Conservation (phyloP, 2,329 filamentous ascomycete genomes). For the Trichoderma hamatum region DNA sequence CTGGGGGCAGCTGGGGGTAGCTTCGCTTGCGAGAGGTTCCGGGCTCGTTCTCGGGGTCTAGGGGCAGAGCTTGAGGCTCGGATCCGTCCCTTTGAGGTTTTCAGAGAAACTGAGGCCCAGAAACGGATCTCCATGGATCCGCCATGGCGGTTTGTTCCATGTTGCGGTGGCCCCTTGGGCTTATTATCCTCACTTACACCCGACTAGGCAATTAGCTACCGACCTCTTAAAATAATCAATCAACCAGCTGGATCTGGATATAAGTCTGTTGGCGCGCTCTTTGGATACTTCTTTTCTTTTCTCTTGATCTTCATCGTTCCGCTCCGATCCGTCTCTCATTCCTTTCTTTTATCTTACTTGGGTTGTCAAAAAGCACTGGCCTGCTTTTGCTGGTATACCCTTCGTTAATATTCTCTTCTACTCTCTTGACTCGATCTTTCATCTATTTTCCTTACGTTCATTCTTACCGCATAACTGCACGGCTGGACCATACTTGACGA, state of each 20-base stretch:
- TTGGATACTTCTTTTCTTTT: background rate
- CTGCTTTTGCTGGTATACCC: conserved; percentile 29
- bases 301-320: conserved; percentile 25
- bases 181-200: conserved; percentile 11
- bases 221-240: background rate
- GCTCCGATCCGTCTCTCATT: conserved; percentile 22
- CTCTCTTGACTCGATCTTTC: conserved; percentile 22
- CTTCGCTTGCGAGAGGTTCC: conserved; percentile 11
- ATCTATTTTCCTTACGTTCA: conserved; percentile 11
- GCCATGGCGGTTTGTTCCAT: conserved; percentile 11
- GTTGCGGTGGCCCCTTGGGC: conserved; percentile 16
- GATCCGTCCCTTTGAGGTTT: conserved; percentile 15
- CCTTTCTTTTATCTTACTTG: conserved; percentile 12
- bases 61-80: conserved; percentile 1
- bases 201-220: conserved; percentile 4
- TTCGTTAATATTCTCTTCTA: conserved; percentile 27
- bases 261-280: conserved; percentile 9
- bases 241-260: conserved; percentile 20
- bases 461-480: background rate
- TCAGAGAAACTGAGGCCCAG: conserved; percentile 3
- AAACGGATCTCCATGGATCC: conserved; percentile 23
- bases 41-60: background rate
- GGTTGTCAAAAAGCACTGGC: conserved; percentile 30
- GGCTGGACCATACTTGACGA: conserved; percentile 22
- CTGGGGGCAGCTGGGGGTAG: background rate